Base-by-base conservation (phyloP, 371 early-diverging fungal species). In the Rozella allomycis region DNA sequence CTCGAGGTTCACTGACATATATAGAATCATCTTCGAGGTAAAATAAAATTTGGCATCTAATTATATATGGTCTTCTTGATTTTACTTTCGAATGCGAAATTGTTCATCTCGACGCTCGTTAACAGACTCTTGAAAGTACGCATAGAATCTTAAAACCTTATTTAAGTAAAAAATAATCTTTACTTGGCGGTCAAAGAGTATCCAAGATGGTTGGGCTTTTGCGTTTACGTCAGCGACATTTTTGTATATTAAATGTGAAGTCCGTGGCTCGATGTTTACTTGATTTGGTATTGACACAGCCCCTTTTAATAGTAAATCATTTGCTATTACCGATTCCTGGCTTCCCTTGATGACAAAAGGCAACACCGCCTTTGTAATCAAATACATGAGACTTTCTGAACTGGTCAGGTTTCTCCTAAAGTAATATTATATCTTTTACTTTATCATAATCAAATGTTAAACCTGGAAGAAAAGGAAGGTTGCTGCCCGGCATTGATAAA, bases 1-100 rank as follows among this genome's bases (percentile, higher is more conserved):
- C 50, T 32, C 50, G 48, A 6, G 62, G 62, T 43, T 65, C 66
- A 38, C 52, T 60, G 25, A 65, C 60, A 30, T 65, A 62, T 10
- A 65, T 46, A 1, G 66, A 53, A 34, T 61, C 66, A 40, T 65
- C 66, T 35, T 65, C 66, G 12, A 65, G 47, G 30, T 65, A 65
- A 30, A 61, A 65, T 38, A 59, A 58, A 13, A 65, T 54, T 46
- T 56, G 59, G 33, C 59, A 60, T 34, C 65, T 60, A 28, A 8
- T 9, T 8, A 30, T 34, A 21, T 3, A 0, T 17, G 17, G 27
- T 20, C 13, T 26, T 3, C 30, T 23, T 28, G 2, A 3, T 2
- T 40, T 6, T 37, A 63, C 64, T 48, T 54, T 38, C 66, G 41
- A n/a, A 61, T 46, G 2, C 66, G 45, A 44, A 54, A 54, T 34